phyloP scores from a whole-genome alignment of 2,329 filamentous ascomycete species.

The Colletotrichum viniferum region DNA sequence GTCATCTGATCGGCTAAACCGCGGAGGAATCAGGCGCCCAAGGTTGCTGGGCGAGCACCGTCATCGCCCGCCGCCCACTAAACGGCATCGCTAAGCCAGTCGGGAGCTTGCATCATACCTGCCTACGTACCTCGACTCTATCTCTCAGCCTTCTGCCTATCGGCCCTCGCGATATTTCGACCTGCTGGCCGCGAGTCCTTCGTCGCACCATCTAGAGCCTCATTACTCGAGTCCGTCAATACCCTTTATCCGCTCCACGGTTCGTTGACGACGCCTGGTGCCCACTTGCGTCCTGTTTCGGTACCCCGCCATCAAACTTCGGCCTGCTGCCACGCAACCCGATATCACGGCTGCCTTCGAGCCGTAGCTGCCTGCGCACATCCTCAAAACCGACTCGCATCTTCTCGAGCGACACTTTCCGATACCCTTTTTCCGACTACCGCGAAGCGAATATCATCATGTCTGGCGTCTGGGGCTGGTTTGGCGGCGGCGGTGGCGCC shows the following conservation, averaged over 20 bases:
- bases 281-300: constrained; percentile 15
- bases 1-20: constrained; percentile 17
- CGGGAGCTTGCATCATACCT: constrained; percentile 21
- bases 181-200: constrained; percentile 7
- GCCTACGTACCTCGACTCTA: background rate
- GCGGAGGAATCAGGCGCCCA: background rate
- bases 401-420: background rate
- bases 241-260: background rate
- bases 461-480: constrained; percentile 84
- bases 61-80: constrained; percentile 21
- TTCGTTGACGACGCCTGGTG: constrained; percentile 6
- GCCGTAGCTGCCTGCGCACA: constrained; percentile 9
- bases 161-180: constrained; percentile 5
- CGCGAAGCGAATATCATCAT: constrained; percentile 42
- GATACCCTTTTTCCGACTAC: background rate
- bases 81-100: constrained; percentile 19
- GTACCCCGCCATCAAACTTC: constrained; percentile 23
- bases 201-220: background rate
- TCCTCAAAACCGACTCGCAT: background rate
- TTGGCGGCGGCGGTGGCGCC: constrained; percentile 81
- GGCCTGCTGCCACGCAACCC: constrained; percentile 20
- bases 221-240: background rate
- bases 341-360: constrained; percentile 15
- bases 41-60: constrained; percentile 15
- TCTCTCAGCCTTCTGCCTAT: constrained; percentile 10